Evolutionary conservation across 805 yeast species (phyloP), one percentile per base, ranked within the genome.

Genomic region (Suhomyces canberraensis): DNA sequence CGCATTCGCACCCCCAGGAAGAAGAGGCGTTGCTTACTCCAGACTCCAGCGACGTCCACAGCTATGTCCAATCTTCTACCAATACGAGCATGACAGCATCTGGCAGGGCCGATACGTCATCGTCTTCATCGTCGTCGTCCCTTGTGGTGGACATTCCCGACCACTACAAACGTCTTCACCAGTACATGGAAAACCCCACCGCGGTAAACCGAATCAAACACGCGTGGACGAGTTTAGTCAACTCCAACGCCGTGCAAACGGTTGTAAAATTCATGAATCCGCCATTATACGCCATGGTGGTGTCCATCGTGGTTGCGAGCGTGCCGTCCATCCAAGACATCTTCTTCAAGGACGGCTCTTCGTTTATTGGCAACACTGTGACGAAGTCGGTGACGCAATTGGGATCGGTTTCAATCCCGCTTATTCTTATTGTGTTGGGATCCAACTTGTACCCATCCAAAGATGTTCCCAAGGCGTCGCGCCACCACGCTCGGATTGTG

Each of bases 221-320:
- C 8, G 15, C 21, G 6, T 34, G 31, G 31, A 8, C 5, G 18
- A 13, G 22, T 16, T 14, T 39, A 8, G 19, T 16, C 8, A 18
- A 18, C 4, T n/a, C 18, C n/a, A 9, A 21, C 3, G 20, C 28
- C 5, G 35, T 56, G 11, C 30, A 36, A 8, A 54, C 48, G 26
- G 46, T 76, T 20, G 51, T 61, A 30, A 46, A 60, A 6, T 71
- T 71, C 41, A 81, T 84, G 85, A 84, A 84, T 52, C 93, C 95
- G n/a, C 95, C 93, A 11, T 62, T 84, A 38, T 84, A 81, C 61
- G 81, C 95, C 7, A 84, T 84, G 90, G 53, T 79, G 8, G 57
- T 79, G 1, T 73, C 90, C 3, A 75, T 84, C 11, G 36, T 83
- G 16, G 83, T 84, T 38, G 93, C 91, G 3, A 74, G 86, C 0